Conservation (phyloP, 371 early-diverging fungal species). For the Mortierella sp. region DNA sequence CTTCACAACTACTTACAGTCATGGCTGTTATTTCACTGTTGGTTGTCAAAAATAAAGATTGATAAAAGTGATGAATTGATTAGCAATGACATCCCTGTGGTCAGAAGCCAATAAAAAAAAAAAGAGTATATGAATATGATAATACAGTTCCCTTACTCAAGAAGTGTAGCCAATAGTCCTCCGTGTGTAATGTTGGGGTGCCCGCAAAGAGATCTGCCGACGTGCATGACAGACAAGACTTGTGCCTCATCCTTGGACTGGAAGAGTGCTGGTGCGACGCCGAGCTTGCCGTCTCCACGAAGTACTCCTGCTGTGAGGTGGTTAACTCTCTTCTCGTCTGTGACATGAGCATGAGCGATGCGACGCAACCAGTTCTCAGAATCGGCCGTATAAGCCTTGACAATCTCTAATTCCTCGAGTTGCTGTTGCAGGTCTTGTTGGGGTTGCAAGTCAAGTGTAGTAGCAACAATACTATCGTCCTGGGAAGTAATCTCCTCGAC, state of each 20-base stretch:
- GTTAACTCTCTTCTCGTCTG: conserved; percentile 32
- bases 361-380: conserved; percentile 40
- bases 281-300: conserved; percentile 63
- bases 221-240: conserved; percentile 39
- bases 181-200: conserved; percentile 79
- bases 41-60: background rate
- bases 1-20: conserved; percentile 25
- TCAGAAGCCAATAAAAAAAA: background rate
- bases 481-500: conserved; percentile 22
- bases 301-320: conserved; percentile 68
- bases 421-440: background rate
- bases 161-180: conserved; percentile 75
- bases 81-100: no score
- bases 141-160: conserved; percentile 66
- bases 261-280: conserved; percentile 51
- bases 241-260: conserved; percentile 35
- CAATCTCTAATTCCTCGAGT: conserved; percentile 37
- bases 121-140: conserved; percentile 14
- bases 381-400: conserved; percentile 13
- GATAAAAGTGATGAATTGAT: background rate
- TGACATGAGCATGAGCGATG: conserved; percentile 39
- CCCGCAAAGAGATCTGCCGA: conserved; percentile 65
- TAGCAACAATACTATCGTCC: background rate
- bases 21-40: conserved; percentile 49
- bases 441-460: background rate